Percentiles rank a stretch among this genome's conserved stretches.
These are phyloP conservation scores for Spiromastix sp. DNA, from an alignment of 2,329 filamentous ascomycete genomes.

Conservation along the genomic window DNA sequence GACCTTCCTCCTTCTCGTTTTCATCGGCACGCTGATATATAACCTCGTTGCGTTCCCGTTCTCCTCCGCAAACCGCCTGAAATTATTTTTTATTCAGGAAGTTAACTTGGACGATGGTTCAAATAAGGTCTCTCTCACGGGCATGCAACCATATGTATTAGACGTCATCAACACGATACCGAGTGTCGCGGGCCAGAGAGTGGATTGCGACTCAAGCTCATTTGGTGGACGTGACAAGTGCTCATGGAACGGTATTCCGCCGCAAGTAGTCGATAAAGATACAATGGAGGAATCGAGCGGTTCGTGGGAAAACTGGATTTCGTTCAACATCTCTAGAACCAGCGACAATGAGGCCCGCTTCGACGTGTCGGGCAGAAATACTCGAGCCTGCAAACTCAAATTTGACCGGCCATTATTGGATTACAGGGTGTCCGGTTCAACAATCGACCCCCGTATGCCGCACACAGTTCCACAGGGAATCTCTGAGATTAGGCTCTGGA, in stretches of 20 bases:
- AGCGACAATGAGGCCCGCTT: slow-evolving; percentile 46
- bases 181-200: slow-evolving; percentile 52
- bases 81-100: slow-evolving; percentile 76
- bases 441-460: slow-evolving; percentile 52
- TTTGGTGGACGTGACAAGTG: slow-evolving; percentile 46
- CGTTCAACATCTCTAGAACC: slow-evolving; percentile 48
- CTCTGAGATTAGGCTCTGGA: slow-evolving; percentile 66
- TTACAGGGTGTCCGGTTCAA: slow-evolving; percentile 54
- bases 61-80: slow-evolving; percentile 65
- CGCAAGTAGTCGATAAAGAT: slow-evolving; percentile 48
- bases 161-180: slow-evolving; percentile 60
- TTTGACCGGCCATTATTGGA: slow-evolving; percentile 58
- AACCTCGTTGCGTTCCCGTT: slow-evolving; percentile 85
- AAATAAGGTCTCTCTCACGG: slow-evolving; percentile 59
- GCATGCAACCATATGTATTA: slow-evolving; percentile 56
- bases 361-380: slow-evolving; percentile 60
- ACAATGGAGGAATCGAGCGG: slow-evolving; percentile 31
- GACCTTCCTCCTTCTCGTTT: slow-evolving; percentile 61
- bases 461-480: slow-evolving; percentile 53
- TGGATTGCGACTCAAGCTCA: slow-evolving; percentile 42
- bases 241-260: slow-evolving; percentile 58
- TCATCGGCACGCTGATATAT: slow-evolving; percentile 68
- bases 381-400: slow-evolving; percentile 63
- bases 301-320: slow-evolving; percentile 51
- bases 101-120: slow-evolving; percentile 65